phyloP scores from a whole-genome alignment of 495 filamentous ascomycete genomes.

The Neurospora sp. region DNA sequence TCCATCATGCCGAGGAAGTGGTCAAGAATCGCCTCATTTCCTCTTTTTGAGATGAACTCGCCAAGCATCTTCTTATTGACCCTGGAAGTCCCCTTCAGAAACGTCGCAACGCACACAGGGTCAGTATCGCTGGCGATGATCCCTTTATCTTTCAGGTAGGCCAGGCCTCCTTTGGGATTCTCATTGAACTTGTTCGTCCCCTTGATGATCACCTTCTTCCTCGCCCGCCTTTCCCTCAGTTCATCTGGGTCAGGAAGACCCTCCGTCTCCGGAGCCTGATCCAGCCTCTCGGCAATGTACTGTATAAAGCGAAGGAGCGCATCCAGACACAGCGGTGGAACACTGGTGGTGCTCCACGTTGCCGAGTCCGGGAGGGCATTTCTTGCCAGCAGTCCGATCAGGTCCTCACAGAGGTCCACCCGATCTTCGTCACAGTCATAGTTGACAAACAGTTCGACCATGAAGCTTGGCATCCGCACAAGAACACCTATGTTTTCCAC shows the following conservation, averaged over 20 bases:
- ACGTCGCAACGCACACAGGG: constrained; percentile 62
- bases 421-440: constrained; percentile 96
- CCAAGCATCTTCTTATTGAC: constrained; percentile 86
- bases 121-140: constrained; percentile 70
- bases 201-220: constrained; percentile 79
- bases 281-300: constrained; percentile 76
- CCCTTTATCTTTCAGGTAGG: constrained; percentile 70
- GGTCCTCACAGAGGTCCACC: constrained; percentile 85
- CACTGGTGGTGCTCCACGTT: constrained; percentile 98
- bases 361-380: constrained; percentile 96
- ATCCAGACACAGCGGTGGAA: constrained; percentile 89
- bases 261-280: constrained; percentile 53
- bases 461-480: constrained; percentile 82
- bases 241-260: constrained; percentile 54
- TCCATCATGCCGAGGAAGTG: constrained; percentile 80
- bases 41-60: constrained; percentile 83
- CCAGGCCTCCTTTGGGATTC: constrained; percentile 80
- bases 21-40: constrained; percentile 68
- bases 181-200: constrained; percentile 93
- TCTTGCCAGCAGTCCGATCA: constrained; percentile 82
- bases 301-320: constrained; percentile 84
- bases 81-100: constrained; percentile 74
- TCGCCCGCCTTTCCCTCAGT: constrained; percentile 58
- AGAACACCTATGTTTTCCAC: constrained; percentile 91
- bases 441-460: constrained; percentile 93